phyloP scores from a whole-genome alignment of 2,329 filamentous ascomycete genomes.

The Emergomyces pasteurianus region DNA sequence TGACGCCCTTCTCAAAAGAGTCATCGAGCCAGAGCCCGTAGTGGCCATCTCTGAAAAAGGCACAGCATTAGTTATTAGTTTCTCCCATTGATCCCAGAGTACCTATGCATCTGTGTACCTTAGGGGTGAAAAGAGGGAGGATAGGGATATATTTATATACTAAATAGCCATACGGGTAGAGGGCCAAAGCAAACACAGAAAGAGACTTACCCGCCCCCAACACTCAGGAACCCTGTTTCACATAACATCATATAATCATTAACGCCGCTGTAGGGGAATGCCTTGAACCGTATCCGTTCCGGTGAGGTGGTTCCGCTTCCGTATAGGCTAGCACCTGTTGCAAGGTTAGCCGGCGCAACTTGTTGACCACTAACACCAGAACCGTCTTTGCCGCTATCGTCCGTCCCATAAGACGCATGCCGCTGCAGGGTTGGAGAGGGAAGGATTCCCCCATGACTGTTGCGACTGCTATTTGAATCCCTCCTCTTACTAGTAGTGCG shows the following conservation, averaged over 20 bases:
- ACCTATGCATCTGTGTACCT: neutral
- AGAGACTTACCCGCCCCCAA: constrained; percentile 58
- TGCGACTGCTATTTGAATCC: neutral
- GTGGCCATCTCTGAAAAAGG: constrained; percentile 53
- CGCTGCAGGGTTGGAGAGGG: neutral
- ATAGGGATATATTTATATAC: neutral
- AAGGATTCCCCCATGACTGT: neutral
- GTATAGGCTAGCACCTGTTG: constrained; percentile 24
- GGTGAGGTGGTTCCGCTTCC: constrained; percentile 44
- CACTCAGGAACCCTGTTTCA: constrained; percentile 69
- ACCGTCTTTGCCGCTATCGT: neutral
- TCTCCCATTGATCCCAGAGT: neutral
- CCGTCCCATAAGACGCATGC: neutral
- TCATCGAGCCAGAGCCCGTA: constrained; percentile 93
- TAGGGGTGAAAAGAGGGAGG: neutral
- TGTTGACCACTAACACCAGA: neutral
- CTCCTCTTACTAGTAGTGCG: neutral
- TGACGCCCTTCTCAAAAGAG: constrained; percentile 70
- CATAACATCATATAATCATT: constrained; percentile 97
- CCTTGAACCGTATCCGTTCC: constrained; percentile 84
- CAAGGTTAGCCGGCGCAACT: constrained; percentile 11
- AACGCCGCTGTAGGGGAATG: constrained; percentile 87
- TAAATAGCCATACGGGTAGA: neutral
- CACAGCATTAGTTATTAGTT: neutral
- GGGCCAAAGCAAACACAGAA: neutral